Evolutionary conservation across 345 rosid species (phyloP), one percentile per base, ranked within the genome.

Genomic region (Odontarrhena argentea): DNA sequence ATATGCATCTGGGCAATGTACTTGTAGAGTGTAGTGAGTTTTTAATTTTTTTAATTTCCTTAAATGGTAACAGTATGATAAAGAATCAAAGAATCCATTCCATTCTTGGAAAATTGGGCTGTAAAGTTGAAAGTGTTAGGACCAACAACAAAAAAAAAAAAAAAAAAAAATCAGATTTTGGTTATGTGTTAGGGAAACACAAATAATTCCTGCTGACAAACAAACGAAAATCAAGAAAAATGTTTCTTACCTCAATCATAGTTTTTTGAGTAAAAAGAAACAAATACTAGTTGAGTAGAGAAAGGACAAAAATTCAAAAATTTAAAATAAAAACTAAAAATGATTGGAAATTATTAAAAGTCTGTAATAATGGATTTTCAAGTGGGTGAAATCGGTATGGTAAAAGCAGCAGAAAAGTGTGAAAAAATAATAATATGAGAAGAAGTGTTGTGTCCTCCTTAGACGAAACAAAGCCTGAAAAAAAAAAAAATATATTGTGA

Each of bases 381-480:
- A 63, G 34, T 53, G 42, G 42, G 52, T 42, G 43, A 53, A 42
- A 4, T 14, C 34, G 35, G 24, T 1, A 55, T 47, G 47, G 65
- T 68, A 38, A 30, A 57, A 56, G 55, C 42, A 68, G 65, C 22
- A 35, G 36, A 63, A 45, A 68, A 58, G 57, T 37, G 55, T 3
- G 47, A 10, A 57, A 18, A 35, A 55, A 43, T n/a, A 25, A 37
- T 32, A 46, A 37, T 32, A 46, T 36, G 65, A 58, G 40, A 47
- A 47, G 14, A 14, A n/a, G 73, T 26, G 41, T 58, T 28, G 41
- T 57, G 65, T 68, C 24, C 82, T 85, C 82, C 68, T 18, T 35
- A 45, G 50, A 62, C 84, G 81, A 83, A 84, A 82, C 89, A 80
- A 73, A 75, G 78, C 84, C 78, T 82, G 91, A 85, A 79, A 61